Base-by-base conservation (phyloP, 2,329 filamentous ascomycete species). In the Botrytis deweyae region DNA sequence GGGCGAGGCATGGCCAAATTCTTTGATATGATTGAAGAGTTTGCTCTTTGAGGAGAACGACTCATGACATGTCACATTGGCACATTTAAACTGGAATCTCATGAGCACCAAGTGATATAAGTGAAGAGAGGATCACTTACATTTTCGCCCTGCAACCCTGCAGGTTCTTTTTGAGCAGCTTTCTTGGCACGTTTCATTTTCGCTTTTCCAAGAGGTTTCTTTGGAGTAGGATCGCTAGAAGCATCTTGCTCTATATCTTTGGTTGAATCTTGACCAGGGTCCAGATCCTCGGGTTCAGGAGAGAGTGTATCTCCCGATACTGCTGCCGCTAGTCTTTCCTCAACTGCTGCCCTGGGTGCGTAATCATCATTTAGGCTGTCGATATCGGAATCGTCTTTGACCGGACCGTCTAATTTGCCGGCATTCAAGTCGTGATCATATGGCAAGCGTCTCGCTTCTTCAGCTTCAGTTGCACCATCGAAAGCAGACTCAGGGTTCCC, bases 11-110 rank as follows among this genome's bases (percentile, higher is more conserved):
- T 92, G 90, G 36, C 81, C 81, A 33, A 85, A 80, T 38, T 87
- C 85, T 77, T 88, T 86, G 70, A 92, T 84, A 81, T 93, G 91
- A 74, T 87, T 83, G 78, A 91, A 91, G 52, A 93, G 79, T 76
- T 87, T 87, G n/a, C 85, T 90, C 76, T 88, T 90, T 1, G 88
- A 89, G 0, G 86, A 76, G 77, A 92, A 93, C 0, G 81, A 82
- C 20, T 85, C 86, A 63, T 86, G 84, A 80, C 91, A 93, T 20
- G 52, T 46, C 29, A 61, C 29, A 1, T 83, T 82, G 1, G 84
- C 84, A 80, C 91, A 93, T 74, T 83, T 85, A 74, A 87, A 84
- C 69, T 85, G 80, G 12, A 68, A 40, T 36, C 10, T 66, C 29
- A 44, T 77, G 38, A 77, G 71, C 52, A 71, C 66, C 63, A 33